Conservation (phyloP, 495 filamentous ascomycete genomes). For the Thozetella sp. region DNA sequence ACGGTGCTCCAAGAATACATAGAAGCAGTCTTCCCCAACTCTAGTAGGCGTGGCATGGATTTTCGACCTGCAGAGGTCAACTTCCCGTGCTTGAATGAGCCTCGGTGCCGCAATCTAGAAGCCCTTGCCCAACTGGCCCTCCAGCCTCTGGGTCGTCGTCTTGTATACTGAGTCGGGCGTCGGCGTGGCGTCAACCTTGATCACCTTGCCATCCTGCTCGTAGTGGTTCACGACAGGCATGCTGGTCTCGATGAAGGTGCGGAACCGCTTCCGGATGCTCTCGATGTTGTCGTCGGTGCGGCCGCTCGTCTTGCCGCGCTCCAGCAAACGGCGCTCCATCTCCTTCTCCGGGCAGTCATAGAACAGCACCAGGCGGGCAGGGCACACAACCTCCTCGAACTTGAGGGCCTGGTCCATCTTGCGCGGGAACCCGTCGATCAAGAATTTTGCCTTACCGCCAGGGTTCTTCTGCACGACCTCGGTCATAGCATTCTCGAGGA, state of each 20-base stretch:
- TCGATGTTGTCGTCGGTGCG: slow-evolving; percentile 92
- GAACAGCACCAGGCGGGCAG: slow-evolving; percentile 82
- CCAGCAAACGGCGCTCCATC: slow-evolving; percentile 80
- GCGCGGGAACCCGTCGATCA: slow-evolving; percentile 94
- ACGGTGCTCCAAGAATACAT: too few species aligned
- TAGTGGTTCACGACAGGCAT: slow-evolving; percentile 95
- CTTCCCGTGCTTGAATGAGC: not conserved
- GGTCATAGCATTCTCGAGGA: slow-evolving; percentile 92
- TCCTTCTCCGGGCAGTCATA: slow-evolving; percentile 87
- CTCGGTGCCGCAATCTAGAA: not conserved
- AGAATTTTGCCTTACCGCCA: slow-evolving; percentile 61
- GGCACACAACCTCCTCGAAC: slow-evolving; percentile 89
- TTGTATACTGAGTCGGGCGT: slow-evolving; percentile 75
- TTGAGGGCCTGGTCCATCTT: slow-evolving; percentile 95
- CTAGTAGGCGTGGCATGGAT: too few species aligned
- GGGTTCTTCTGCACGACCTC: slow-evolving; percentile 46
- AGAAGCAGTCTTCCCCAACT: too few species aligned
- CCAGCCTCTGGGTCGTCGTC: slow-evolving; percentile 54
- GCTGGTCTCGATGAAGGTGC: slow-evolving; percentile 89
- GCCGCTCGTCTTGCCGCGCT: slow-evolving; percentile 90
- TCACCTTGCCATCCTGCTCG: slow-evolving; percentile 74
- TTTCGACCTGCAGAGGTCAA: too few species aligned
- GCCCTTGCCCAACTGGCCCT: slow-evolving; percentile 28
- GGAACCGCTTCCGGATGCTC: slow-evolving; percentile 93
- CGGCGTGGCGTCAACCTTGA: slow-evolving; percentile 71